Percentiles rank a stretch among this genome's conserved stretches.
Conservation (phyloP, 192 early-diverging fungal genomes). For the Backusella tuberculispora region DNA sequence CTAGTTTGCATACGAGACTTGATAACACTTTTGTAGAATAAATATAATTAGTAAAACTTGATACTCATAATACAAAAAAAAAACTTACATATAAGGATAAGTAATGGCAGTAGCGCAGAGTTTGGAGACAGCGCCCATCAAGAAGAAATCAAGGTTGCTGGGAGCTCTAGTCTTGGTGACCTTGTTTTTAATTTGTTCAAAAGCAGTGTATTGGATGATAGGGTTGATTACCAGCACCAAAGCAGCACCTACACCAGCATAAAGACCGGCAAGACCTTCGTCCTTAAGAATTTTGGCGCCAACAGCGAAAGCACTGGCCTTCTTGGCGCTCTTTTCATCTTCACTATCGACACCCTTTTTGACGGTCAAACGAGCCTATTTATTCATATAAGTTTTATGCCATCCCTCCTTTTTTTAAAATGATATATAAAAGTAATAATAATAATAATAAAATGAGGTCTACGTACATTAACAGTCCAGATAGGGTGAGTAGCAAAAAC, state of each 20-base stretch:
- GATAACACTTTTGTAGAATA: slow-evolving; percentile 66
- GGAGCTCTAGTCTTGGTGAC: slow-evolving; percentile 63
- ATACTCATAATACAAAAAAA: slow-evolving; percentile 7
- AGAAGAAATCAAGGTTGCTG: slow-evolving; percentile 89
- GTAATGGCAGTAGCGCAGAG: slow-evolving; percentile 93
- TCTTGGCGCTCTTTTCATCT: slow-evolving; percentile 7
- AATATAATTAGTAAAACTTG: neutral
- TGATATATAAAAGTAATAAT: neutral
- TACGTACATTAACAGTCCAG: slow-evolving; percentile 93
- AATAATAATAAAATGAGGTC: neutral
- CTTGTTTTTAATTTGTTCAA: slow-evolving; percentile 88
- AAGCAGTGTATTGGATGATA: slow-evolving; percentile 99
- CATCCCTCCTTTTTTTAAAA: neutral
- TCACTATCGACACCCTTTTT: slow-evolving; percentile 66
- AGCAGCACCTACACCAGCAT: slow-evolving; percentile 91
- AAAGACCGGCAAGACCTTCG: slow-evolving; percentile 88
- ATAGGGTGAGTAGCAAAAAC: slow-evolving; percentile 95
- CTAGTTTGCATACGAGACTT: slow-evolving; percentile 98
- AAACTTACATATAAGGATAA: slow-evolving; percentile 94
- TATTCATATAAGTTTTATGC: neutral
- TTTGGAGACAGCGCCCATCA: slow-evolving; percentile 95
- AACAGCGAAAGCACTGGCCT: slow-evolving; percentile 44
- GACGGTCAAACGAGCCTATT: slow-evolving; percentile 82
- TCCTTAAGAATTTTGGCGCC: slow-evolving; percentile 82
- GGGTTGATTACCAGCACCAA: slow-evolving; percentile 99